Conservation (phyloP, 805 yeast genomes). For the Metschnikowia proteae region DNA sequence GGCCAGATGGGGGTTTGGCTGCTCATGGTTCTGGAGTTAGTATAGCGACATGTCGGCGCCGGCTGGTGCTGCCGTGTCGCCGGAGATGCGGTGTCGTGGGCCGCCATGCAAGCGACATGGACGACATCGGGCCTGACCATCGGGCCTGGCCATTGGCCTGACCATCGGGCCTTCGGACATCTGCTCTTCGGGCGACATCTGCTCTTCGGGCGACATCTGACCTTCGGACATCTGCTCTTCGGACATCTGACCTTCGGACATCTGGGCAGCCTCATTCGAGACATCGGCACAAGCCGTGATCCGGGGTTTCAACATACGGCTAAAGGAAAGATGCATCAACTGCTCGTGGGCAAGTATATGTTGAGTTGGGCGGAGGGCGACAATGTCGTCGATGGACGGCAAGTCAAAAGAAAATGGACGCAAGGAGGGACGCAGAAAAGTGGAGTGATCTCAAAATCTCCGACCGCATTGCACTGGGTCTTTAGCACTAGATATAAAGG, state of each 20-base stretch:
- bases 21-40: conserved; percentile 7
- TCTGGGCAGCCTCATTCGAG: too few species aligned
- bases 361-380: not conserved
- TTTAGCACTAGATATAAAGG: conserved; percentile 3
- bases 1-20: conserved; percentile 6
- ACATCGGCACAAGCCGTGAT: not conserved
- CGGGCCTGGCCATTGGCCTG: too few species aligned
- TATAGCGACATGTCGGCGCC: not conserved
- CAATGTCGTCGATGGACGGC: not conserved
- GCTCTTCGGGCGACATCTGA: too few species aligned
- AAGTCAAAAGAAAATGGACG: not conserved
- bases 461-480: conserved; percentile 1
- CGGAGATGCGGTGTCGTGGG: too few species aligned
- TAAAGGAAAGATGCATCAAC: not conserved
- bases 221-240: too few species aligned
- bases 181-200: too few species aligned
- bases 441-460: not conserved
- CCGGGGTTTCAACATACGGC: not conserved
- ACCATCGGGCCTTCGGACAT: too few species aligned
- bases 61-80: not conserved
- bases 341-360: not conserved
- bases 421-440: not conserved
- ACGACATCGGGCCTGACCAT: too few species aligned
- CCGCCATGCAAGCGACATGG: too few species aligned
- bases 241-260: not conserved